These are phyloP conservation scores for Pseudonitzschia pungens DNA, from an alignment of 108 stramenopile species.

Conservation along the genomic window DNA sequence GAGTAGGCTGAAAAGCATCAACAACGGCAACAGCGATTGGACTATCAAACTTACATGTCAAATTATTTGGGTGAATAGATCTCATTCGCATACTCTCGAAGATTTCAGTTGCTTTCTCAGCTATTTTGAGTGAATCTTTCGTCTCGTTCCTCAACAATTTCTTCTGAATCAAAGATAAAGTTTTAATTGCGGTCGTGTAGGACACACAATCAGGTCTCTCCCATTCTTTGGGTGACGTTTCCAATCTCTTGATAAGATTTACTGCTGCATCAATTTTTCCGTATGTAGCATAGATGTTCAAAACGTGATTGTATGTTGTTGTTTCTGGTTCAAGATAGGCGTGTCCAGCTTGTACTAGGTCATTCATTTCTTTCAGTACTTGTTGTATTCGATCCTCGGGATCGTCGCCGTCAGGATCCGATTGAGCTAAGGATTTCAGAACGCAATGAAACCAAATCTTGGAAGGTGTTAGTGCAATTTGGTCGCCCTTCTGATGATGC, in stretches of 20 bases:
- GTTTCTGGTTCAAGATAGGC: conserved; percentile 6
- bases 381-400: not conserved
- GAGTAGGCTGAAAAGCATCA: not conserved
- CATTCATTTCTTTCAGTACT: conserved; percentile 1
- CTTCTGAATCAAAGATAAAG: conserved; percentile 16
- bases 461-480: not conserved
- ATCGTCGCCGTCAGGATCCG: not conserved
- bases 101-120: conserved; percentile 14
- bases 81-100: conserved; percentile 14
- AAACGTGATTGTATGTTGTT: conserved; percentile 18
- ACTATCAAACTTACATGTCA: conserved; percentile 15
- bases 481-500: not conserved
- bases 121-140: not conserved
- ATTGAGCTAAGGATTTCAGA: conserved; percentile 11
- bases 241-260: not conserved
- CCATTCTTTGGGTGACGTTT: not conserved
- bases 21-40: not conserved
- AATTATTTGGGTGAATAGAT: not conserved
- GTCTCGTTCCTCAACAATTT: not conserved
- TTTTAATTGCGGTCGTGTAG: conserved; percentile 22
- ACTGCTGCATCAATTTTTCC: not conserved
- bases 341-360: not conserved
- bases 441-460: conserved; percentile 26
- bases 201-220: conserved; percentile 17
- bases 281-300: conserved; percentile 7